Base-by-base conservation (phyloP, 768 basidiomycete genomes). In the Amanita exitialis region DNA sequence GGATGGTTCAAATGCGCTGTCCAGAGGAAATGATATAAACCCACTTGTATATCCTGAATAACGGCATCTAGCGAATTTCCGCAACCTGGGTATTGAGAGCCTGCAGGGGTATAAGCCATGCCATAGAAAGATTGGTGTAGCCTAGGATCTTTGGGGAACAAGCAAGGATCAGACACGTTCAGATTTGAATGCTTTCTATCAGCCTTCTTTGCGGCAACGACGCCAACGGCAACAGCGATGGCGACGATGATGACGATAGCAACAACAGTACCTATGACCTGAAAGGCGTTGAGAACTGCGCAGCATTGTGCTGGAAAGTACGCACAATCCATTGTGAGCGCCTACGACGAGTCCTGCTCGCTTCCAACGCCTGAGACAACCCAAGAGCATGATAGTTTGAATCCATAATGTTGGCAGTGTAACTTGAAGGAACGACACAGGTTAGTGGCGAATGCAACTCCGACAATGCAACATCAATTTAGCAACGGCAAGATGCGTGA, bases 91-190 rank as follows among this genome's bases (percentile, higher is more conserved):
- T 81, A 62, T 50, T 80, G 73, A 21, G 82, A 79, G 44, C 81
- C 81, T 35, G 75, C 69, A 4, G 92, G 90, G 4, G 90, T 90
- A 64, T 94, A 95, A 1, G 91, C 90, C 42, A 95, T 61, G 8
- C 87, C 92, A 66, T 83, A 95, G 69, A 96, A 88, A 1, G 79
- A 75, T 55, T 83, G 78, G 56, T 80, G 74, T 34, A 95, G 67
- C 8, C 69, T 72, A 2, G 74, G 47, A 64, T 94, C 82, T 66
- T 82, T 83, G 34, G 61, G 59, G 64, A 93, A 95, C 10, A 72
- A 69, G 61, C 79, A 85, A 4, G 90, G 88, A 64, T 91, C 84
- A 57, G 70, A 75, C 12, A 62, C 56, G 35, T 47, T 54, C 34
- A 27, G 38, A 28, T 25, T 43, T 39, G 58, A 63, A 16, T 63